Conservation (phyloP, 768 basidiomycete genomes). For the Termitomyces titanicus region DNA sequence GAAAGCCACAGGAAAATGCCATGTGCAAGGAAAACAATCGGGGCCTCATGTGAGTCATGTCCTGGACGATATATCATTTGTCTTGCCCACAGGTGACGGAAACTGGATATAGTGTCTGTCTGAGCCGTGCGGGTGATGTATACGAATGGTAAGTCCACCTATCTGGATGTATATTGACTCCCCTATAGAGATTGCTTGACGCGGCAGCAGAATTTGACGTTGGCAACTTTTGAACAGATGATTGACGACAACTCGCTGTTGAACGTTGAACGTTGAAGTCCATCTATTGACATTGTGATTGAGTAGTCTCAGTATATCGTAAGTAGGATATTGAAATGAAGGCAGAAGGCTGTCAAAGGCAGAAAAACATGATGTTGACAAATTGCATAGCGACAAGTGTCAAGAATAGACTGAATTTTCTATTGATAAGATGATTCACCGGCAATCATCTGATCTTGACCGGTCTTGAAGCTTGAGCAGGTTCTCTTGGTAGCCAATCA, state of each 20-base stretch:
- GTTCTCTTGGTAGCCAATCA: too few relatives aligned
- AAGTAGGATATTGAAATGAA: too few relatives aligned
- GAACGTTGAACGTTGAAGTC: too few relatives aligned
- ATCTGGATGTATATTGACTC: background rate
- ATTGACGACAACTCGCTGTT: background rate
- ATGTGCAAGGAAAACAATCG: background rate
- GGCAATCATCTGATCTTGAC: too few relatives aligned
- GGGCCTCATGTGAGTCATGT: background rate
- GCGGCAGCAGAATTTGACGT: background rate
- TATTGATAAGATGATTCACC: background rate
- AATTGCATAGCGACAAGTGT: too few relatives aligned
- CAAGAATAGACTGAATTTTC: too few relatives aligned
- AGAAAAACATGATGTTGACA: too few relatives aligned
- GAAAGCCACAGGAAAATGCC: background rate
- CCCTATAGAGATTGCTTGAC: background rate
- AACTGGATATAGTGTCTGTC: background rate
- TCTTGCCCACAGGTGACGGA: background rate
- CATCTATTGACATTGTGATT: background rate
- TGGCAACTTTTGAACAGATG: too few relatives aligned
- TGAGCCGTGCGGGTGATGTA: background rate
- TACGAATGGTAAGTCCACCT: background rate
- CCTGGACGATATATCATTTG: background rate
- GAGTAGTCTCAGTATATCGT: too few relatives aligned
- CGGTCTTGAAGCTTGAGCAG: too few relatives aligned
- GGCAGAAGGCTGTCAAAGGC: too few relatives aligned